Evolutionary conservation across 805 yeast species (phyloP), one percentile per base, ranked within the genome.

Genomic region (Candida insectorum): DNA sequence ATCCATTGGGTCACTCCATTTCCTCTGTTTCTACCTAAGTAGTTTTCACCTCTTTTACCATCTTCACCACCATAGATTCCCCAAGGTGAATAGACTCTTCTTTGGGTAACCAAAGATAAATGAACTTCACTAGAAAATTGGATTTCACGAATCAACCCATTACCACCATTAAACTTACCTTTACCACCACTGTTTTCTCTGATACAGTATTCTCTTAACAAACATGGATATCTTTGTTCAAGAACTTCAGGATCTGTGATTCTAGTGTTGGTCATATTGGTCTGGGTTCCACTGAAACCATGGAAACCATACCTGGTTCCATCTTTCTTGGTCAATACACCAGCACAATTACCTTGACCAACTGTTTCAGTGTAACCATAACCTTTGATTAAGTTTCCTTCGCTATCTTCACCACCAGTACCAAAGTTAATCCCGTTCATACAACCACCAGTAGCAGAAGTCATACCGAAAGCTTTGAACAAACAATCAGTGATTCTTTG

Each of bases 241-340:
- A 46, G 40, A 13, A 44, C 41, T 34, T 47, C 51, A 6, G 50
- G 44, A 30, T 47, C 50, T 13, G 50, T 47, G 28, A 45, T 47
- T 31, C 34, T 37, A 14, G 51, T 46, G 29, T 46, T 48, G 70
- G 50, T 48, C 47, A 48, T 85, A 81, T 36, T 73, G 47, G 48
- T 61, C 48, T 70, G 72, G 49, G 43, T 59, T 43, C 75, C 73
- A 25, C 38, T 27, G 23, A 40, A 45, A 6, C 45, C 45, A 38
- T 41, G 29, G 34, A 37, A 41, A 10, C 45, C 45, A 42, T 28
- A 24, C 17, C 40, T 35, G 12, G 24, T 26, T 2, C 42, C 42
- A 26, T 37, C 36, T n/a, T n/a, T n/a, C 36, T 38, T 37, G 13
- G 27, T 14, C 11, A 39, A 33, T 9, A 41, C 30, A 30, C 51